Evolutionary conservation across 306 rosid genomes (phyloP).

Genomic region (Fragaria nilgerrensis): DNA sequence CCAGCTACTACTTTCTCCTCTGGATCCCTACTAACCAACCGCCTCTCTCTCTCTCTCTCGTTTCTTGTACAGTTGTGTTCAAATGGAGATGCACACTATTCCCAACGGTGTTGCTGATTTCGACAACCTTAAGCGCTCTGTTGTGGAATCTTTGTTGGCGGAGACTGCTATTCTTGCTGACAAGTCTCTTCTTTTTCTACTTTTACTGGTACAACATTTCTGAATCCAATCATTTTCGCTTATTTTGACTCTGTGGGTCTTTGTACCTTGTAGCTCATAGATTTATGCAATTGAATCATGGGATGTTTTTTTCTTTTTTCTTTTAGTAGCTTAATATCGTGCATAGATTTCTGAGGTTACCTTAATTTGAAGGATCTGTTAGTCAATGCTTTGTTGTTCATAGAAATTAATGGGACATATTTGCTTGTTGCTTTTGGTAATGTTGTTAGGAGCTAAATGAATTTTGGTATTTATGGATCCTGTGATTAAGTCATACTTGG

Average conservation of each 20-base stretch:
- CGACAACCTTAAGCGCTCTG: background rate
- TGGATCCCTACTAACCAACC: too few species aligned
- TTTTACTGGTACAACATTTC: slow-evolving; percentile 3
- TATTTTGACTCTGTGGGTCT: background rate
- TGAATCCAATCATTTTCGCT: background rate
- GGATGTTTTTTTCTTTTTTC: background rate
- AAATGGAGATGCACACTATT: slow-evolving; percentile 1
- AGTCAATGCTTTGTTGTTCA: background rate
- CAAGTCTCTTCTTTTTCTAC: slow-evolving; percentile 14
- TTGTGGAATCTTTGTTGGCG: slow-evolving; percentile 1
- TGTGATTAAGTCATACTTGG: background rate
- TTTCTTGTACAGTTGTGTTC: background rate
- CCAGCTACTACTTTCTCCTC: too few species aligned
- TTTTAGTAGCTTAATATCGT: background rate
- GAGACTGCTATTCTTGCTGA: slow-evolving; percentile 9
- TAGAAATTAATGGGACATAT: background rate
- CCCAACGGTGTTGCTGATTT: background rate
- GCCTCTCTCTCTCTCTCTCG: too few species aligned
- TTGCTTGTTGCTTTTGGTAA: background rate
- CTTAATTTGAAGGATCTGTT: background rate
- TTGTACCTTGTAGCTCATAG: background rate
- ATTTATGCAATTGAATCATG: background rate
- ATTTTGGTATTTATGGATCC: background rate
- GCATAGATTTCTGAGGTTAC: background rate
- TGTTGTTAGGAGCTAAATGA: background rate